A percentile compares a stretch with the other conserved stretches of the same genome.
Evolutionary conservation across 805 yeast genomes (phyloP).

Genomic region (Candida nanaspora): DNA sequence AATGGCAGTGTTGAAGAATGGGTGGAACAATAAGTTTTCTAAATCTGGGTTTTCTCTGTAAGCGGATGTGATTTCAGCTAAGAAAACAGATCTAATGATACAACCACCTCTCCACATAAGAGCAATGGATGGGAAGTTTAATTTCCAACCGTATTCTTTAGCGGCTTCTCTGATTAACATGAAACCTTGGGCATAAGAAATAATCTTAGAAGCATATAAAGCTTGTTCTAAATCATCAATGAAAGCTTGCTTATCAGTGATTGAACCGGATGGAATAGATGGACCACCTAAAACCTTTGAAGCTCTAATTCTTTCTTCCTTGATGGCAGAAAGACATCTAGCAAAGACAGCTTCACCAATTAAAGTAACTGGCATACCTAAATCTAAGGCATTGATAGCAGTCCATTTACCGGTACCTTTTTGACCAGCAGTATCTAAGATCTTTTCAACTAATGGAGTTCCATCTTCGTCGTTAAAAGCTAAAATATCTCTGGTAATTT

Average conservation of each 20-base stretch:
- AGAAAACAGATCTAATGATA: conserved; percentile 97
- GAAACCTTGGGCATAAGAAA: conserved; percentile 98
- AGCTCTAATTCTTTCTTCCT: conserved; percentile 86
- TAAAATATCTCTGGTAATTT: conserved; percentile 93
- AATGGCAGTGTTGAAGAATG: conserved; percentile 89
- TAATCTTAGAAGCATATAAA: conserved; percentile 94
- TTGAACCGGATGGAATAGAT: conserved; percentile 48
- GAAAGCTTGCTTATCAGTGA: conserved; percentile 74
- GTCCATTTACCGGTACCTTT: conserved; percentile 99
- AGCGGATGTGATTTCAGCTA: conserved; percentile 95
- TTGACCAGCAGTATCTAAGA: conserved; percentile 95
- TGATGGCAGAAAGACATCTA: conserved; percentile 90
- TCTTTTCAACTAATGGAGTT: conserved; percentile 91
- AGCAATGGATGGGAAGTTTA: conserved; percentile 97
- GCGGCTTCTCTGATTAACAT: conserved; percentile 99
- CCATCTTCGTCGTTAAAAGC: conserved; percentile 87
- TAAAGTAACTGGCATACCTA: conserved; percentile 97
- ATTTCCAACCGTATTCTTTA: conserved; percentile 91
- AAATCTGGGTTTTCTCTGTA: conserved; percentile 89
- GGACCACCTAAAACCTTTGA: conserved; percentile 79
- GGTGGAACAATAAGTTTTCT: conserved; percentile 92
- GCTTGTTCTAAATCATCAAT: conserved; percentile 97
- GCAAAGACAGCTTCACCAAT: conserved; percentile 98
- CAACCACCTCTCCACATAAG: conserved; percentile 99
- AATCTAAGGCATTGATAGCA: conserved; percentile 93